Evolutionary conservation across 768 basidiomycete species (phyloP).

Genomic region (Lentinus tigrinus): DNA sequence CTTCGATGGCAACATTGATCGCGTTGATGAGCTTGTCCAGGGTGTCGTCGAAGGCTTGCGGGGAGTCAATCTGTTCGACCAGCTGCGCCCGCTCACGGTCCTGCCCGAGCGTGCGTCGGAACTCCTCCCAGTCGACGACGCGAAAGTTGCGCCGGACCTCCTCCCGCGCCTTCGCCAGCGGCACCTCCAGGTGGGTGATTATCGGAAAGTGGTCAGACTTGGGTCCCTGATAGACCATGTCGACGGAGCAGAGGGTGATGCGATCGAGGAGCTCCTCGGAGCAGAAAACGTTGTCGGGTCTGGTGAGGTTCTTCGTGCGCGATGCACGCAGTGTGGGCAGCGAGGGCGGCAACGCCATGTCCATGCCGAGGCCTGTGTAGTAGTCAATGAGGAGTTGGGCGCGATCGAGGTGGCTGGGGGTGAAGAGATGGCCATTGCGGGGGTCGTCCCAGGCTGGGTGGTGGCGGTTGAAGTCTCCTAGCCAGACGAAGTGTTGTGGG

Average conservation of each 20-base stretch:
- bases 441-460: conserved; percentile 39
- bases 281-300: conserved; percentile 45
- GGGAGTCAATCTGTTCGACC: background rate
- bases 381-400: too few species aligned
- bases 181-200: conserved; percentile 27
- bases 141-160: conserved; percentile 27
- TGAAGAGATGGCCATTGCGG: conserved; percentile 37
- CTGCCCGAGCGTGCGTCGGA: conserved; percentile 21
- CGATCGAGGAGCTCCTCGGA: conserved; percentile 16
- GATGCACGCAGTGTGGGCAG: conserved; percentile 35
- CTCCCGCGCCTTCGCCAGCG: too few species aligned
- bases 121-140: conserved; percentile 31
- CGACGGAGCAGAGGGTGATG: conserved; percentile 30
- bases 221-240: conserved; percentile 13
- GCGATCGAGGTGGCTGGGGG: conserved; percentile 15
- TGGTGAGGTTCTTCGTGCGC: conserved; percentile 32
- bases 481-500: conserved; percentile 26
- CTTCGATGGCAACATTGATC: conserved; percentile 20
- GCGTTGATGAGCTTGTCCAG: conserved; percentile 10
- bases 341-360: conserved; percentile 32
- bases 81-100: too few species aligned
- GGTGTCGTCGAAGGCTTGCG: conserved; percentile 14
- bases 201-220: conserved; percentile 44
- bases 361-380: conserved; percentile 27
- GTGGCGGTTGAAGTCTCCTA: conserved; percentile 42